Base-by-base conservation (phyloP, 2,329 filamentous ascomycete species). In the Exophiala viscosa region DNA sequence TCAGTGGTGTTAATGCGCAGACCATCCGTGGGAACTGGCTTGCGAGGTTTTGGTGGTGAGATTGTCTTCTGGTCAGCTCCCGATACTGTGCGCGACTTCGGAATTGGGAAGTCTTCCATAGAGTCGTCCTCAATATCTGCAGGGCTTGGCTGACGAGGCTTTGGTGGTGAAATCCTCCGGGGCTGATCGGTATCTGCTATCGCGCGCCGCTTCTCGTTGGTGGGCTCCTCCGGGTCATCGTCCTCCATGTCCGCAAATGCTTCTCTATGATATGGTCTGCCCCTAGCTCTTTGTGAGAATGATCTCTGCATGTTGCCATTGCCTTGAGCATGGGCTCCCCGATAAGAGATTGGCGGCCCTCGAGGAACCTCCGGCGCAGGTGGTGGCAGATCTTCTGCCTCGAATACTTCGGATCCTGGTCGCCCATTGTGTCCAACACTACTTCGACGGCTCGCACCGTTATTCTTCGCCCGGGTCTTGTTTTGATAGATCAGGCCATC, bases 351-450 rank as follows among this genome's bases (percentile, higher is more conserved):
- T 3, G 85, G 82, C 35, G 81, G 81, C 28, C 73, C 77, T 62
- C 76, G 76, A 49, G 84, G 81, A 23, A 77, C 79, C 60, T 87
- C 84, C 58, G 85, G 81, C 32, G 79, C 82, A 45, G 75, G 56
- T 14, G 28, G 52, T 7, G 41, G 45, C 20, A 51, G 45, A 40
- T 17, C 23, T 5, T 40, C 13, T 5, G 34, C 15, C 20, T 50
- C 39, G 32, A 50, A 33, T 34, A 40, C 39, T 45, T 59, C 50
- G 18, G 54, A 54, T 36, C 45, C 33, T 31, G 52, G 34, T 3
- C 46, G 50, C 17, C 50, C 52, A 23, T 39, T 40, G 10, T 52
- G 38, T 35, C 34, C 51, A 23, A 41, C 15, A 14, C 46, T 51
- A 14, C 23, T 28, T 8, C 50, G 57, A 40, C 52, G 50, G 32